A percentile compares a stretch with the other conserved stretches of the same genome.
Conservation (phyloP, 495 filamentous ascomycete genomes). For the Parmelia sp. region DNA sequence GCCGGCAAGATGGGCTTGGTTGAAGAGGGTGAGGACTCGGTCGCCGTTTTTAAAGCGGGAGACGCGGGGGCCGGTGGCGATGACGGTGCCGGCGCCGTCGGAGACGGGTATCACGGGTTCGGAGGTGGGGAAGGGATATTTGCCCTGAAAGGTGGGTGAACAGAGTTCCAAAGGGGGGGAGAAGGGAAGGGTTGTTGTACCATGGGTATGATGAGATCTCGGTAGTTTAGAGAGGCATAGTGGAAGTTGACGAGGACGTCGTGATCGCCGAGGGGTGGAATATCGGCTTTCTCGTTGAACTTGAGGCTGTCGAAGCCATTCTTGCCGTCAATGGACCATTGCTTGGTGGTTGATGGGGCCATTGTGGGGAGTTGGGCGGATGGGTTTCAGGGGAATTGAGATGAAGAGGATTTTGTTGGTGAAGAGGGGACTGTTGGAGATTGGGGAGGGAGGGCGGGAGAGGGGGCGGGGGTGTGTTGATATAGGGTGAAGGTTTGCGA, state of each 20-base stretch:
- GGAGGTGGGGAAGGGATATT: constrained; percentile 57
- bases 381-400: neutral
- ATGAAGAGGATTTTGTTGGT: neutral
- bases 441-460: too few relatives aligned
- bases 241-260: constrained; percentile 73
- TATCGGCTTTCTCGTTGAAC: constrained; percentile 43
- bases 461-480: too few relatives aligned
- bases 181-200: constrained; percentile 30
- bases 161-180: neutral
- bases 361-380: constrained; percentile 28
- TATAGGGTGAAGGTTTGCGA: too few relatives aligned
- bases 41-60: constrained; percentile 63
- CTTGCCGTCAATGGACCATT: constrained; percentile 55
- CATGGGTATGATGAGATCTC: constrained; percentile 71
- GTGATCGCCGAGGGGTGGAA: constrained; percentile 59
- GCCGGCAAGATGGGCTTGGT: constrained; percentile 66
- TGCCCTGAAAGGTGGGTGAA: constrained; percentile 39
- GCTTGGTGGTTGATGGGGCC: constrained; percentile 51
- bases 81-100: constrained; percentile 71
- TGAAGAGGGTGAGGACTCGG: constrained; percentile 70
- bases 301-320: constrained; percentile 57
- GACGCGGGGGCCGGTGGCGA: constrained; percentile 62
- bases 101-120: constrained; percentile 64
- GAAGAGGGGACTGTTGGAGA: too few relatives aligned
- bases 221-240: constrained; percentile 74